These are phyloP conservation scores for Rhypophila decipiens DNA, from an alignment of 495 filamentous ascomycete species.

Conservation along the genomic window DNA sequence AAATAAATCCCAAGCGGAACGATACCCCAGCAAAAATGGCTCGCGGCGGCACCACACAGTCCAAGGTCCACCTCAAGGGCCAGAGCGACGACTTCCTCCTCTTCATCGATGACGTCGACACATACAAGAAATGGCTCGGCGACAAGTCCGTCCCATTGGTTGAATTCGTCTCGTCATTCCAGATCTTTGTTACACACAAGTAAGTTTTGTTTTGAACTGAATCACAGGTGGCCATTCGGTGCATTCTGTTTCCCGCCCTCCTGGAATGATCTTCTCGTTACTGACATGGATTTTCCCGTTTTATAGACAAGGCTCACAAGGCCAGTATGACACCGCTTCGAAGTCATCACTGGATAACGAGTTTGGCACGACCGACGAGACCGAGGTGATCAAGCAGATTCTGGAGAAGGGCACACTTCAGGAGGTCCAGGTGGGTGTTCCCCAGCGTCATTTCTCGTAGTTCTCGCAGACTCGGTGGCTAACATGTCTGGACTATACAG, in stretches of 20 bases:
- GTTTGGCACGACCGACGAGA: slow-evolving; percentile 73
- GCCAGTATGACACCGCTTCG: slow-evolving; percentile 67
- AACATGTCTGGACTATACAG: slow-evolving; percentile 14
- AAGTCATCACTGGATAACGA: slow-evolving; percentile 71
- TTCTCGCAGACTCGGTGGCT: background rate
- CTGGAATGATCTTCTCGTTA: no score
- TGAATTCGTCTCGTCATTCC: slow-evolving; percentile 81
- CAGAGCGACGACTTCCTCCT: slow-evolving; percentile 82
- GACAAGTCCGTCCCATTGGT: slow-evolving; percentile 74
- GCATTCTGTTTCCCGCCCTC: no score
- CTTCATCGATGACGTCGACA: slow-evolving; percentile 70
- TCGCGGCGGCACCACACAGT: slow-evolving; percentile 65
- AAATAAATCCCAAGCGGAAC: slow-evolving; percentile 4
- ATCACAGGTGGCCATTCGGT: no score
- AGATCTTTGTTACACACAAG: slow-evolving; percentile 89
- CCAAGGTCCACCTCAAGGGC: slow-evolving; percentile 91
- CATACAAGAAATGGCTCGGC: slow-evolving; percentile 72
- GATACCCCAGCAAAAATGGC: slow-evolving; percentile 51
- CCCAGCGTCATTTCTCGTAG: background rate
- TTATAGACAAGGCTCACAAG: slow-evolving; percentile 78
- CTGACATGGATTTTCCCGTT: background rate
- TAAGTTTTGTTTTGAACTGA: no score
- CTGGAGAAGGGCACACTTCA: slow-evolving; percentile 69
- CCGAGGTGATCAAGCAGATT: slow-evolving; percentile 73
- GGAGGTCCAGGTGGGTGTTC: slow-evolving; percentile 56